Base-by-base conservation (phyloP, 306 rosid genomes). In the Inga leiocalycina region DNA sequence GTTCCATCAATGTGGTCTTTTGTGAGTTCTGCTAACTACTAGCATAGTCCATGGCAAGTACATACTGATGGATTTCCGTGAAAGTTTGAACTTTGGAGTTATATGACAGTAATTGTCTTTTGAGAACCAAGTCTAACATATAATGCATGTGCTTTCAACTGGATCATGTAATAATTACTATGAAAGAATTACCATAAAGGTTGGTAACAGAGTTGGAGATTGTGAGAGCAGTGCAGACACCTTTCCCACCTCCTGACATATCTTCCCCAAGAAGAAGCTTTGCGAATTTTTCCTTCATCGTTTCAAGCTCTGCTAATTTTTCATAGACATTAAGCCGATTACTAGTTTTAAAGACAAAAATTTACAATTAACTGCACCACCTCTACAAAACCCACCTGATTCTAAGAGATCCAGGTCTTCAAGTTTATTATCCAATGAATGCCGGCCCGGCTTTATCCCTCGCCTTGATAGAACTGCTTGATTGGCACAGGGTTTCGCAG, bases 191-290 rank as follows among this genome's bases (percentile, higher is more conserved):
- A 96, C 99, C 99, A 32, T 97, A 97, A 74, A 97, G 99, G 72
- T 97, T 97, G 85, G 99, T 97, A 32, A 97, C 88, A 73, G 99
- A 68, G 80, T 97, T 97, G 69, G 99, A 97, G 84, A 94, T 88
- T 14, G 99, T 97, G 79, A 97, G 92, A 3, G 99, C 97, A n/a
- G 99, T 92, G 77, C 92, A 88, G 45, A 97, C 99, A 8, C 99
- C 99, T 84, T 94, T 97, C 16, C 99, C 99, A 76, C 98, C 88
- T 49, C 99, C 98, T 3, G 98, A 97, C 99, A 97, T 94, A 86
- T 97, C 99, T 86, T 97, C 99, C 64, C 99, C 98, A 1, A 97
- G 70, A 73, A 97, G 89, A 77, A 97, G 97, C 80, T 97, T 97
- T 8, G 99, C 86, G 76, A 97, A 92, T 89, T 91, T 92, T 85